Evolutionary conservation across 805 yeast species (phyloP).

Genomic region (Lipomyces mesembrius): DNA sequence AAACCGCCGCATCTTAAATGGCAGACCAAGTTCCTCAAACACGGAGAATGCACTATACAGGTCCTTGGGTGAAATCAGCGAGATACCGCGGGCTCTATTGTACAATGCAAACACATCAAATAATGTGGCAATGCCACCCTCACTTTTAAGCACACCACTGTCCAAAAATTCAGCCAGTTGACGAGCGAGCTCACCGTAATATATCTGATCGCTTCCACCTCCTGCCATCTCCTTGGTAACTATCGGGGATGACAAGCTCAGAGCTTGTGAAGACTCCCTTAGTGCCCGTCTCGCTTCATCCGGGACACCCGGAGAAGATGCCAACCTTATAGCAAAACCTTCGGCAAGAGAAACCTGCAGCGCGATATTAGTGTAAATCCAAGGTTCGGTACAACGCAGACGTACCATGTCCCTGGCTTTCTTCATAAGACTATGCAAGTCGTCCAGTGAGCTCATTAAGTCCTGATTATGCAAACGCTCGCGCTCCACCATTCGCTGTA

Average conservation of each 20-base stretch:
- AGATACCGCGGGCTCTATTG: constrained; percentile 67
- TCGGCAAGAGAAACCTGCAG: constrained; percentile 48
- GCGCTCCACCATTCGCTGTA: constrained; percentile 61
- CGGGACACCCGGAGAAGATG: constrained; percentile 45
- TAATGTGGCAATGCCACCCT: constrained; percentile 64
- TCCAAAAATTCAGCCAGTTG: constrained; percentile 75
- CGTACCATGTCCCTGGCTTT: constrained; percentile 71
- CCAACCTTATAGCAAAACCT: constrained; percentile 44
- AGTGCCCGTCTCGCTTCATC: constrained; percentile 47
- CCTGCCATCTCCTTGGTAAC: constrained; percentile 48
- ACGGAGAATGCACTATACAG: constrained; percentile 62
- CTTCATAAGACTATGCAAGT: constrained; percentile 72
- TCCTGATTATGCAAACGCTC: constrained; percentile 62
- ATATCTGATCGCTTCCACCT: constrained; percentile 40
- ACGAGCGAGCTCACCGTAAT: constrained; percentile 67
- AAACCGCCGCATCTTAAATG: constrained; percentile 54
- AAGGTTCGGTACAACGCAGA: not conserved
- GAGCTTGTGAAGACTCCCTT: constrained; percentile 43
- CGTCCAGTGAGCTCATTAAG: constrained; percentile 69
- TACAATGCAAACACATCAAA: constrained; percentile 67
- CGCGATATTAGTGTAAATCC: not conserved
- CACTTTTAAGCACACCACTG: constrained; percentile 52
- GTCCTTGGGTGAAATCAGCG: constrained; percentile 71
- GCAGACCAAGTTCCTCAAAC: constrained; percentile 63
- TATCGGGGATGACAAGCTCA: constrained; percentile 45